Percentiles rank a stretch among this genome's conserved stretches.
Conservation (phyloP, 257 asterid species). For the Marsdenia floribunda region DNA sequence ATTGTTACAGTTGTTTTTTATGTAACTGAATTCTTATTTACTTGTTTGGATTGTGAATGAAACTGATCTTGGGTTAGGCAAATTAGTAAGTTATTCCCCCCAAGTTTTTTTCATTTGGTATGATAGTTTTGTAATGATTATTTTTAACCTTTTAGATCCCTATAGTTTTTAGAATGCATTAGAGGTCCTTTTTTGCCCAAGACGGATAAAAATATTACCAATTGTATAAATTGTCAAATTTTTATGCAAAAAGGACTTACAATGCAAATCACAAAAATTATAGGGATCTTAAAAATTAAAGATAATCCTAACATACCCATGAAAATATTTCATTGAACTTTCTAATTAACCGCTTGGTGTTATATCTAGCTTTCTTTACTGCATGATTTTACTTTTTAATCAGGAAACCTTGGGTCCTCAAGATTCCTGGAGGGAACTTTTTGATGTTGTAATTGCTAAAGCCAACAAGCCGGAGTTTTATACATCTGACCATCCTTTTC, state of each 20-base stretch:
- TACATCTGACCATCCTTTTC: constrained; percentile 95
- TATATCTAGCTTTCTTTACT: constrained; percentile 1
- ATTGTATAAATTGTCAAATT: too few species aligned
- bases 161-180: too few species aligned
- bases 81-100: too few species aligned
- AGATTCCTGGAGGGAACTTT: constrained; percentile 95
- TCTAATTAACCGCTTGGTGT: too few species aligned
- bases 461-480: constrained; percentile 97
- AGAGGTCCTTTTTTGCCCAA: not conserved
- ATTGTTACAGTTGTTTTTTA: not conserved
- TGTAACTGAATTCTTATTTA: not conserved
- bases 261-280: too few species aligned
- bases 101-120: too few species aligned
- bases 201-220: too few species aligned
- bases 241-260: too few species aligned
- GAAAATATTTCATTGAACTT: too few species aligned
- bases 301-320: too few species aligned
- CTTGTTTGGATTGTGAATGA: not conserved
- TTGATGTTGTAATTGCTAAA: constrained; percentile 91
- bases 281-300: too few species aligned
- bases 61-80: not conserved
- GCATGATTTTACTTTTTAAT: constrained; percentile 19
- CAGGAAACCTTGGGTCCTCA: constrained; percentile 76
- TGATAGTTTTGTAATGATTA: not conserved
- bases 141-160: not conserved